Conservation (phyloP, 371 early-diverging fungal genomes). For the Chytridium lagenaria region DNA sequence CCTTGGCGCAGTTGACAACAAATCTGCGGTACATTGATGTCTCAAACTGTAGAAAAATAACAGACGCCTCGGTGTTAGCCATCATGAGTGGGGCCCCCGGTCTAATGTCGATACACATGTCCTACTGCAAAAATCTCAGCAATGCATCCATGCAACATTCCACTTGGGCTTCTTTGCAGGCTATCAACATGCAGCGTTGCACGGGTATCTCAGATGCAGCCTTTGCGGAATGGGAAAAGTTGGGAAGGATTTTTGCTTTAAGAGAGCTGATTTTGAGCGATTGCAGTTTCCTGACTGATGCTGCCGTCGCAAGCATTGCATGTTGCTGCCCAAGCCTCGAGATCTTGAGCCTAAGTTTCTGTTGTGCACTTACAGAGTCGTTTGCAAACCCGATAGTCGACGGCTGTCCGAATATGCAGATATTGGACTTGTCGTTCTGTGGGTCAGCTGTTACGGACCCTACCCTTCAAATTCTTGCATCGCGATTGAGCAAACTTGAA, state of each 20-base stretch:
- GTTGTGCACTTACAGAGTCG: constrained; percentile 77
- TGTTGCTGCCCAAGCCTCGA: constrained; percentile 62
- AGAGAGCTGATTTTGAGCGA: constrained; percentile 69
- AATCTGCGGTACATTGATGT: constrained; percentile 64
- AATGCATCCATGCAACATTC: constrained; percentile 54
- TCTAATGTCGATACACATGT: constrained; percentile 51
- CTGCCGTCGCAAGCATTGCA: constrained; percentile 63
- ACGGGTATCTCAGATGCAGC: constrained; percentile 76
- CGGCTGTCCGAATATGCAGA: constrained; percentile 53
- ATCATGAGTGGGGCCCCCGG: constrained; percentile 51
- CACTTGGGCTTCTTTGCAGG: constrained; percentile 54
- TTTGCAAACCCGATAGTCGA: constrained; percentile 58
- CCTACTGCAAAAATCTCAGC: constrained; percentile 80
- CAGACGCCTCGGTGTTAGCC: constrained; percentile 62
- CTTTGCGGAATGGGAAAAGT: constrained; percentile 61
- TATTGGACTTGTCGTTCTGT: constrained; percentile 76
- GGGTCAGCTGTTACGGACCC: constrained; percentile 78
- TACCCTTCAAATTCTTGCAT: constrained; percentile 53
- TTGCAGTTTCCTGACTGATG: constrained; percentile 80
- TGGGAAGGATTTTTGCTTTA: constrained; percentile 44
- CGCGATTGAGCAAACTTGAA: constrained; percentile 43
- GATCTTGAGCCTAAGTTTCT: constrained; percentile 72
- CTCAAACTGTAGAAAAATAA: constrained; percentile 81
- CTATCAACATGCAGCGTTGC: constrained; percentile 77
- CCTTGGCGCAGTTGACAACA: constrained; percentile 41